These are phyloP conservation scores for Kazachstania sp. DNA, from an alignment of 1,139 yeast genomes.

Conservation along the genomic window DNA sequence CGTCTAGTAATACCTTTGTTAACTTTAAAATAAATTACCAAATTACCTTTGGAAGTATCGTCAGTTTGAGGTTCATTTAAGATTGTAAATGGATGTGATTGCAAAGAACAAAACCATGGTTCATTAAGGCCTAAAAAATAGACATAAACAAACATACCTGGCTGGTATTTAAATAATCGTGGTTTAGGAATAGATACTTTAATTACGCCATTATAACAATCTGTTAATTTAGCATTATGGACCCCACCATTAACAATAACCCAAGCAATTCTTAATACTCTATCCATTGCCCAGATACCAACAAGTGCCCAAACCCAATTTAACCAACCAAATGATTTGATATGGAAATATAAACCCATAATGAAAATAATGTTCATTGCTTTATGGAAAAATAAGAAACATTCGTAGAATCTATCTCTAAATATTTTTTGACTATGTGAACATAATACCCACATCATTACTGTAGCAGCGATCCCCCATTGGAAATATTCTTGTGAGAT, in stretches of 20 bases:
- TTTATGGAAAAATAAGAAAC: slow-evolving; percentile 35
- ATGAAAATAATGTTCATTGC: slow-evolving; percentile 33
- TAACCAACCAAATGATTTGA: slow-evolving; percentile 36
- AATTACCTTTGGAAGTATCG: slow-evolving; percentile 31
- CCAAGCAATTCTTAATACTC: slow-evolving; percentile 32
- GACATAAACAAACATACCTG: slow-evolving; percentile 60
- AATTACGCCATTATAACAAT: slow-evolving; percentile 35
- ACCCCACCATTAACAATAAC: slow-evolving; percentile 34
- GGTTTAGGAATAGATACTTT: slow-evolving; percentile 35
- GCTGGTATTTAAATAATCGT: slow-evolving; percentile 39
- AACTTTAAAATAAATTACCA: slow-evolving; percentile 39
- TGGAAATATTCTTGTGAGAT: slow-evolving; percentile 30
- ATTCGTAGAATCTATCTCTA: slow-evolving; percentile 41
- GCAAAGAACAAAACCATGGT: slow-evolving; percentile 44
- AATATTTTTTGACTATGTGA: slow-evolving; percentile 39
- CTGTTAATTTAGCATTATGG: slow-evolving; percentile 29
- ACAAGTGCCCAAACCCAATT: slow-evolving; percentile 39
- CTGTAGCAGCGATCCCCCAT: slow-evolving; percentile 44
- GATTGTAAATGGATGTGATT: slow-evolving; percentile 63
- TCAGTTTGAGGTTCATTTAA: slow-evolving; percentile 29
- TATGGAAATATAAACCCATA: slow-evolving; percentile 36
- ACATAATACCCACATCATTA: slow-evolving; percentile 36
- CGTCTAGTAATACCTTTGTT: slow-evolving; percentile 40
- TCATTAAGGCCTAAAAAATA: slow-evolving; percentile 42
- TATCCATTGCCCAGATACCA: slow-evolving; percentile 35